phyloP scores from a whole-genome alignment of 768 basidiomycete genomes.

The Mycena floridula region DNA sequence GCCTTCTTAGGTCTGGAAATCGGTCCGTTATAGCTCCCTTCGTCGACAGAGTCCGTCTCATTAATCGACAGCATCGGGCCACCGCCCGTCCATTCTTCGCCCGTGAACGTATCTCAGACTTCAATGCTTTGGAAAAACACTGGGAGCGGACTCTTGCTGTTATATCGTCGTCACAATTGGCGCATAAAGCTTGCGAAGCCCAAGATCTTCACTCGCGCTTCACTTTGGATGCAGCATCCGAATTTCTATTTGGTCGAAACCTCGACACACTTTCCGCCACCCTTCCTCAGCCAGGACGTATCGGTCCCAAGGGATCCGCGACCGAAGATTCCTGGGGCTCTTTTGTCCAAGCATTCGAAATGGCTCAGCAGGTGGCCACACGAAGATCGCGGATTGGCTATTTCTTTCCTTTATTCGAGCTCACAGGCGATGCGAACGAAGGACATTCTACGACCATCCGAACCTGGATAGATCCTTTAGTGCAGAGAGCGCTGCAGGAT shows the following conservation, averaged over 20 bases:
- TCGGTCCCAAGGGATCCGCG: constrained; percentile 52
- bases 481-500: constrained; percentile 43
- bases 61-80: constrained; percentile 46
- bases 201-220: constrained; percentile 68
- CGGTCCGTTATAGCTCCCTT: constrained; percentile 35
- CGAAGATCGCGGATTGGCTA: constrained; percentile 44
- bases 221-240: constrained; percentile 65
- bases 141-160: constrained; percentile 40
- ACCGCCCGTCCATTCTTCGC: constrained; percentile 72
- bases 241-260: constrained; percentile 66
- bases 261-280: constrained; percentile 51
- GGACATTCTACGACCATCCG: constrained; percentile 46
- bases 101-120: constrained; percentile 65
- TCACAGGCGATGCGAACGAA: constrained; percentile 48
- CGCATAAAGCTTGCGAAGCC: constrained; percentile 44
- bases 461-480: constrained; percentile 58
- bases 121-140: constrained; percentile 59
- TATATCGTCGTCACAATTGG: constrained; percentile 33
- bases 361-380: constrained; percentile 48
- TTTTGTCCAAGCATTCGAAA: constrained; percentile 54
- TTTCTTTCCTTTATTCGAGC: constrained; percentile 57
- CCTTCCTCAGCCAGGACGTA: constrained; percentile 43
- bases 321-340: constrained; percentile 57
- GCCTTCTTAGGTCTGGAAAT: constrained; percentile 54
- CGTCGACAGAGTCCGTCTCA: constrained; percentile 5